Conservation (phyloP, 2,329 filamentous ascomycete species). For the Calonectria crousiana region DNA sequence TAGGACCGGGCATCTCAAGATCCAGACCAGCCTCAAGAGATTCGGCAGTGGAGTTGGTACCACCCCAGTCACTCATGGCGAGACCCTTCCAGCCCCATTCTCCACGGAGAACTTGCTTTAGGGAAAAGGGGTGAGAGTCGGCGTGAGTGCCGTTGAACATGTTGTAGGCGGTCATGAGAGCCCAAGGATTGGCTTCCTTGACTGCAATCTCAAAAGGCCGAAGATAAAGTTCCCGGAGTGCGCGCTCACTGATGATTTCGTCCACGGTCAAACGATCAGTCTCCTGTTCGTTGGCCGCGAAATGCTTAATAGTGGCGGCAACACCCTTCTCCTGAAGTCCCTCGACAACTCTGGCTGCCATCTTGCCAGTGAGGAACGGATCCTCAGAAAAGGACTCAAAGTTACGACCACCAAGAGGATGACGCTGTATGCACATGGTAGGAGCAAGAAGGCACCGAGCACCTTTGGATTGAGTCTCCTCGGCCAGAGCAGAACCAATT, state of each 20-base stretch:
- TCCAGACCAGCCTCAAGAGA: constrained; percentile 49
- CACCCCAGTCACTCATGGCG: constrained; percentile 55
- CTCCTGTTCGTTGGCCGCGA: constrained; percentile 57
- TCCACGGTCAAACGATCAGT: constrained; percentile 45
- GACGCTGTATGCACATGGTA: constrained; percentile 45
- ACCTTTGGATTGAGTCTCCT: constrained; percentile 69
- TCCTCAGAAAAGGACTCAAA: constrained; percentile 46
- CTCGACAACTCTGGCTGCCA: constrained; percentile 47
- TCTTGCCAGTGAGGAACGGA: constrained; percentile 42
- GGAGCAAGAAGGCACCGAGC: constrained; percentile 71
- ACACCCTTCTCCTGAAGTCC: constrained; percentile 56
- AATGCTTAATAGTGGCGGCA: constrained; percentile 58
- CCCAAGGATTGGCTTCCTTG: constrained; percentile 54
- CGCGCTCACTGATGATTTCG: constrained; percentile 42
- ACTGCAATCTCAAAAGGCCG: constrained; percentile 56
- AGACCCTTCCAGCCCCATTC: constrained; percentile 58
- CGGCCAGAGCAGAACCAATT: constrained; percentile 70
- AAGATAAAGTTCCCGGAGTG: constrained; percentile 46
- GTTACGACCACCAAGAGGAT: constrained; percentile 44
- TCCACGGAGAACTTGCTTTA: constrained; percentile 53
- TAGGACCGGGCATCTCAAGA: constrained; percentile 54
- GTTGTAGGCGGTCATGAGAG: constrained; percentile 51
- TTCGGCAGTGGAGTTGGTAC: constrained; percentile 47
- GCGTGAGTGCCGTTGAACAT: constrained; percentile 56
- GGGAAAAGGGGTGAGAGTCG: constrained; percentile 42